phyloP scores from a whole-genome alignment of 2,329 filamentous ascomycete genomes.

The Ophiocordyceps camponoti-leonardi region DNA sequence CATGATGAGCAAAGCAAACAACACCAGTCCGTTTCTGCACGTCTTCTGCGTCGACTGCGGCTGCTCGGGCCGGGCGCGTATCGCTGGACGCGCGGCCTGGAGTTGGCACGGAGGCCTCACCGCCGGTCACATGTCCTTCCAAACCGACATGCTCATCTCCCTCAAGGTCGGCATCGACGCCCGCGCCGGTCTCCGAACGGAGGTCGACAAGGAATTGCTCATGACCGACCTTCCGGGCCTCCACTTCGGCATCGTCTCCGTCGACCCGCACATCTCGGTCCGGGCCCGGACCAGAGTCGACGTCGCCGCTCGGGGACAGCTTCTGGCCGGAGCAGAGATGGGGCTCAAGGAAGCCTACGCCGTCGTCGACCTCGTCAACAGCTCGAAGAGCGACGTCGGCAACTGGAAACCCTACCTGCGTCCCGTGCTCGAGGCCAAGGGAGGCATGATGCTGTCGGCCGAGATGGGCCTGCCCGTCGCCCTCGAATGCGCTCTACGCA shows the following conservation, averaged over 20 bases:
- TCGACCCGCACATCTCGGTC: constrained; percentile 10
- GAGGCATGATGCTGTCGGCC: constrained; percentile 9
- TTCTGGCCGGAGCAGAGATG: constrained; percentile 14
- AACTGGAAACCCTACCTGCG: constrained; percentile 12
- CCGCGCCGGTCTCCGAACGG: constrained; percentile 6
- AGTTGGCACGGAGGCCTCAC: constrained; percentile 9
- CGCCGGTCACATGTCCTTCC: constrained; percentile 9
- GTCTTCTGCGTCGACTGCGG: constrained; percentile 15
- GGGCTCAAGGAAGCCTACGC: constrained; percentile 9
- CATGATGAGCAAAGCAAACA: neutral
- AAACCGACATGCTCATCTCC: constrained; percentile 8
- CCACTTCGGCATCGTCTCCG: constrained; percentile 9
- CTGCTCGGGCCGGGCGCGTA: constrained; percentile 9
- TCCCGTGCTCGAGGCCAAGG: constrained; percentile 11
- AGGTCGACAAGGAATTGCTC: constrained; percentile 8
- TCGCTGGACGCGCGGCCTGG: constrained; percentile 11
- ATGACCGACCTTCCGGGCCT: constrained; percentile 9
- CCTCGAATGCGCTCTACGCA: constrained; percentile 9
- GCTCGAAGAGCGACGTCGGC: constrained; percentile 4
- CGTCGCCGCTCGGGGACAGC: constrained; percentile 8
- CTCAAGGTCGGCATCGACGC: constrained; percentile 15
- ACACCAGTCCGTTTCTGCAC: constrained; percentile 6
- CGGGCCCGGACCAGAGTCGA: constrained; percentile 7
- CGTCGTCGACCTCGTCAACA: constrained; percentile 9
- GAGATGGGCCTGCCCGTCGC: constrained; percentile 12